Conservation (phyloP, 176 grass and related monocot species). For the Calamus simplicifolius region DNA sequence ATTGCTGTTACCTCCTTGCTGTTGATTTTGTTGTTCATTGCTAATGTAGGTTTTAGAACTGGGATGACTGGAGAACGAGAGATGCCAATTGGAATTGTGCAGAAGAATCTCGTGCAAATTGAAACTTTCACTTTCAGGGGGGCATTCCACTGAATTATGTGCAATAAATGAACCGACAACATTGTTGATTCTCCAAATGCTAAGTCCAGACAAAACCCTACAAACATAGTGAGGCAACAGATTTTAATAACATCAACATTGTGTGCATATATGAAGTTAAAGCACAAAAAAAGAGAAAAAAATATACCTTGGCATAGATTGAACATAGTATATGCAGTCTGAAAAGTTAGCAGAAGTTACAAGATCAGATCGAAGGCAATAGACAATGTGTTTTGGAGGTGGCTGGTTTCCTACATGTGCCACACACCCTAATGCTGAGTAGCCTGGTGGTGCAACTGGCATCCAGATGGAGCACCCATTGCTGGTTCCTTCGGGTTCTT, state of each 20-base stretch:
- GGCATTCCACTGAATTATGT: conserved; percentile 65
- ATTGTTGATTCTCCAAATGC: conserved; percentile 91
- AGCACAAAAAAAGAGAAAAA: conserved; percentile 1
- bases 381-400: conserved; percentile 75
- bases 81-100: conserved; percentile 45
- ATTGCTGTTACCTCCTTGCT: conserved; percentile 27
- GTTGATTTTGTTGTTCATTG: conserved; percentile 32
- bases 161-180: conserved; percentile 62
- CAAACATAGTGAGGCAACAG: conserved; percentile 11
- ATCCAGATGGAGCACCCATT: conserved; percentile 85
- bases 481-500: conserved; percentile 17
- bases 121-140: conserved; percentile 39
- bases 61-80: conserved; percentile 44
- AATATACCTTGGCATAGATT: conserved; percentile 47
- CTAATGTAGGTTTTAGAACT: conserved; percentile 30
- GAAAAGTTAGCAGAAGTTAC: conserved; percentile 66
- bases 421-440: conserved; percentile 80
- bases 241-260: conserved; percentile 2
- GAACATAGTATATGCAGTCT: conserved; percentile 48
- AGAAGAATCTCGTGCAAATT: conserved; percentile 88
- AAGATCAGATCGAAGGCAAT: conserved; percentile 93
- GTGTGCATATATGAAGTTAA: not conserved
- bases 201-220: conserved; percentile 56
- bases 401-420: conserved; percentile 60
- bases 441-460: conserved; percentile 77